phyloP scores from a whole-genome alignment of 2,329 filamentous ascomycete species.

The Trichoderma endophyticum region DNA sequence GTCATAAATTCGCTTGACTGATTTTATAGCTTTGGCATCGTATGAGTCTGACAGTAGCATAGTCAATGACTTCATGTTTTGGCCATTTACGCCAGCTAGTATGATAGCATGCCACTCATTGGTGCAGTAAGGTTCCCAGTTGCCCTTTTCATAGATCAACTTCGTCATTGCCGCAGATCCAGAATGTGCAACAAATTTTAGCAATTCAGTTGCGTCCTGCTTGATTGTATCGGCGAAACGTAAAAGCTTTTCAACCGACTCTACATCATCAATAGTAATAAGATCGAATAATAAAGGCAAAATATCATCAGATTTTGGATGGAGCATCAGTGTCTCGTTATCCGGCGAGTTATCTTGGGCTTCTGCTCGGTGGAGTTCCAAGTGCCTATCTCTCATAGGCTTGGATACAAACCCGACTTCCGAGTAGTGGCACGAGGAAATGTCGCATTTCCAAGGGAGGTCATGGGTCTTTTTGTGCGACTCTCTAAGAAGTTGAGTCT shows the following conservation, averaged over 20 bases:
- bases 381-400: background rate
- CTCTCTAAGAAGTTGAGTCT: background rate
- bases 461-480: background rate
- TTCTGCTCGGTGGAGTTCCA: background rate
- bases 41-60: background rate
- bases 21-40: no score
- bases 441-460: background rate
- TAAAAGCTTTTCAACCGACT: background rate
- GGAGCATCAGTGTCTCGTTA: background rate
- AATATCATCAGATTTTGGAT: background rate
- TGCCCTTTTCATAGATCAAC: no score
- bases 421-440: background rate
- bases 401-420: background rate
- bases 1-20: no score
- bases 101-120: no score
- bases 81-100: background rate
- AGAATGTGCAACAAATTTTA: background rate
- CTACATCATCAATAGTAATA: background rate
- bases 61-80: background rate
- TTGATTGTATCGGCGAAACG: background rate
- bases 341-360: background rate
- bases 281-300: background rate
- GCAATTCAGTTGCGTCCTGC: rapidly evolving
- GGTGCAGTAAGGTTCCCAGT: no score
- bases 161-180: background rate